Percentiles rank a stretch among this genome's conserved stretches.
Conservation (phyloP, 208 protist genomes). For the Lotmaria passim region DNA sequence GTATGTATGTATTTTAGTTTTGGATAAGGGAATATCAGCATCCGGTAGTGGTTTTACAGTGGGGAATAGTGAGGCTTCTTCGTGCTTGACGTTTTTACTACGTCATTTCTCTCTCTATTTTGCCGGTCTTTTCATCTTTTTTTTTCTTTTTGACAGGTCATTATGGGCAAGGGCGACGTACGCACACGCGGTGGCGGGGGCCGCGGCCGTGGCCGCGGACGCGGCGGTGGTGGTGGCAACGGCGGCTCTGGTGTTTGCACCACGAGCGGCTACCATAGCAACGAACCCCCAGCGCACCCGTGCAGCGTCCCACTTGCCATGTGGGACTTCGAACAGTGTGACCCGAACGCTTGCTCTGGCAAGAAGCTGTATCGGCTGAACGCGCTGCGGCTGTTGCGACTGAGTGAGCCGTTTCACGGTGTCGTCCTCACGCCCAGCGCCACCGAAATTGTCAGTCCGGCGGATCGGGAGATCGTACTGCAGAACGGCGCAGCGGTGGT, state of each 20-base stretch:
- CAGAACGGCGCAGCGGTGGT: slow-evolving; percentile 96
- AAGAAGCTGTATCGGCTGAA: slow-evolving; percentile 93
- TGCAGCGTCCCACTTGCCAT: slow-evolving; percentile 93
- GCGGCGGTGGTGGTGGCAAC: slow-evolving; percentile 18
- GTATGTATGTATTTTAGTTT: too few species aligned
- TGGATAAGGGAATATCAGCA: too few species aligned
- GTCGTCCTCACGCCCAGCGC: slow-evolving; percentile 96
- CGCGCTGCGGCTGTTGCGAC: slow-evolving; percentile 86
- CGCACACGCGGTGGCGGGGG: slow-evolving; percentile 29
- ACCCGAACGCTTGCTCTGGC: slow-evolving; percentile 98
- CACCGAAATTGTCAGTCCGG: slow-evolving; percentile 92
- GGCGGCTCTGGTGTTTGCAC: slow-evolving; percentile 17
- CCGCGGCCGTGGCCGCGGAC: slow-evolving; percentile 31
- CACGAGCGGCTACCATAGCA: slow-evolving; percentile 41
- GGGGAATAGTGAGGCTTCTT: too few species aligned
- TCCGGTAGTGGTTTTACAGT: too few species aligned
- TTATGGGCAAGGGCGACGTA: slow-evolving; percentile 25
- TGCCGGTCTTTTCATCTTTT: not conserved
- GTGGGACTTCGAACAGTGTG: slow-evolving; percentile 99
- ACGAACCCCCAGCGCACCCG: slow-evolving; percentile 55
- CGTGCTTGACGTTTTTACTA: too few species aligned
- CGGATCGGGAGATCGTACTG: slow-evolving; percentile 90
- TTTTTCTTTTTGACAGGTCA: not conserved
- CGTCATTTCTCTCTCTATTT: not conserved
- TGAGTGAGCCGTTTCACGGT: slow-evolving; percentile 92